Evolutionary conservation across 345 rosid species (phyloP).

Genomic region (Eucalyptus decipiens): DNA sequence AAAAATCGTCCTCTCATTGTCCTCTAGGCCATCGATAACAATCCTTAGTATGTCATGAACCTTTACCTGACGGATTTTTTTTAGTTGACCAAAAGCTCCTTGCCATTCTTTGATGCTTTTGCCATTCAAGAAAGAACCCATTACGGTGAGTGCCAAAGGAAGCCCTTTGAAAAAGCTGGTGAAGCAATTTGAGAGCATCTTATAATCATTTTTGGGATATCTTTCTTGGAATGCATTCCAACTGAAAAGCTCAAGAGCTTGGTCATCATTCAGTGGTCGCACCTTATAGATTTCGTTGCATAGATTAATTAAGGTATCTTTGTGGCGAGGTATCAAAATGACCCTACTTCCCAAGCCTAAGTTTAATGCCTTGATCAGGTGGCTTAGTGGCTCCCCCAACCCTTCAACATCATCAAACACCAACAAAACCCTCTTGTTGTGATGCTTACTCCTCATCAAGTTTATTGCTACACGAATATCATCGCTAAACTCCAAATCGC

Average conservation of each 20-base stretch:
- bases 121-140: background rate
- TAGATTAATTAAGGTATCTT: background rate
- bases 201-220: background rate
- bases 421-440: background rate
- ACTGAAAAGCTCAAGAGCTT: background rate
- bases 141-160: background rate
- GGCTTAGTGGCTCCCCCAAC: background rate
- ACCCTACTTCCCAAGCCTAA: background rate
- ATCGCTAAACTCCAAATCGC: background rate
- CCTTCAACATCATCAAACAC: background rate
- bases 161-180: background rate
- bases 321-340: background rate
- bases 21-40: background rate
- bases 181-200: background rate
- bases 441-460: background rate
- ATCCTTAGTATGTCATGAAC: background rate
- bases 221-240: background rate
- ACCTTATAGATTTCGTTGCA: rapidly evolving
- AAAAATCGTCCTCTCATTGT: background rate
- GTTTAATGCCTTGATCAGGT: background rate
- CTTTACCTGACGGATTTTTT: background rate
- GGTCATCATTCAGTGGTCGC: background rate
- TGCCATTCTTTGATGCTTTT: background rate
- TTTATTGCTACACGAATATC: background rate
- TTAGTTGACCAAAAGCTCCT: background rate